Base-by-base conservation (phyloP, 2,329 filamentous ascomycete species). In the Metarhizium album region DNA sequence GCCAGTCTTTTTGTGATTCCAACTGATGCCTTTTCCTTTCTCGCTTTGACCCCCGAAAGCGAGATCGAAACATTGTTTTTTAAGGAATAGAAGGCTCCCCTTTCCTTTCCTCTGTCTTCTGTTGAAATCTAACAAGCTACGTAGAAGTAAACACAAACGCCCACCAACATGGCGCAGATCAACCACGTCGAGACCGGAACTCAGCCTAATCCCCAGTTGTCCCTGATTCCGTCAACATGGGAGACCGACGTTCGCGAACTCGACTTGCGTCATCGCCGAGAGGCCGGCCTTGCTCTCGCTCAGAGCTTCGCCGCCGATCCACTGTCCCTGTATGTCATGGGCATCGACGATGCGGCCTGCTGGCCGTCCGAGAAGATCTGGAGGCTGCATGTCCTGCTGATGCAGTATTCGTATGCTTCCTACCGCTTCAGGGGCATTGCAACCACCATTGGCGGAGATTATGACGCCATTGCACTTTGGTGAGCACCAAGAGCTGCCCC, bases 401-500 rank as follows among this genome's bases (percentile, higher is more conserved):
- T 91, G 73, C 83, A 82, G 58, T 90, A 89, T 67, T 77, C 88
- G 58, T 83, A 83, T 47, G 86, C 87, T 52, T 82, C 86, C 53
- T 86, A 90, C 64, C 82, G 81, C 66, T 76, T 86, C 61, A 83
- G 83, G 58, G 88, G 87, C 51, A 67, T 88, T 52, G 87, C 87
- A 50, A 84, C 86, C 45, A 82, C 84, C 50, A 81, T 87, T 54
- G 88, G 87, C 18, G 78, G 82, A 5, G 80, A 90, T 62, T 88
- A 86, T 62, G 87, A 88, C 57, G 84, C 81, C 56, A 83, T 93
- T 50, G 86, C 86, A 52, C 73, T 93, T 48, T 93, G 87, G 87
- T 89, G 33, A 35, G n/a, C 11, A 9, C 22, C 5, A 5, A 16
- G 20, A 6, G 14, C 16, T 16, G 35, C 16, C 11, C 29, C 5